These are phyloP conservation scores for Pythium apleroticum DNA, from an alignment of 352 stramenopile genomes.

Conservation along the genomic window DNA sequence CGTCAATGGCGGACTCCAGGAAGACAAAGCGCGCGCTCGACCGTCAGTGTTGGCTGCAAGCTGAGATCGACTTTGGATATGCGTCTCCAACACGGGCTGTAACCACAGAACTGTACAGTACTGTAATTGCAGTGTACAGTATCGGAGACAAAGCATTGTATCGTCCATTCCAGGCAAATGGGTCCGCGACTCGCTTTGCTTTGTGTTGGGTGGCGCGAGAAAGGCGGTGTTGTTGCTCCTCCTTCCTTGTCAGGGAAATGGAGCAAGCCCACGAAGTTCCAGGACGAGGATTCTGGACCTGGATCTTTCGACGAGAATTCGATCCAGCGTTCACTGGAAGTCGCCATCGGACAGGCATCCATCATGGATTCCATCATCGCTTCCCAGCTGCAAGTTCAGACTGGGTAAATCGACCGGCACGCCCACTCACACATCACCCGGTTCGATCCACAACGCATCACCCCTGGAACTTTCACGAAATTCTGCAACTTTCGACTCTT, in stretches of 20 bases:
- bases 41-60: too few species aligned
- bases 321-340: background rate
- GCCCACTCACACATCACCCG: background rate
- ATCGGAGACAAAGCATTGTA: too few species aligned
- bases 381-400: slow-evolving; percentile 7
- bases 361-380: background rate
- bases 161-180: background rate
- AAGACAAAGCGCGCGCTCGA: too few species aligned
- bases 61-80: too few species aligned
- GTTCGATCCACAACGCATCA: slow-evolving; percentile 3
- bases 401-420: background rate
- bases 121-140: too few species aligned
- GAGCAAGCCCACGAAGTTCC: background rate
- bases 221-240: background rate
- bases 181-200: background rate
- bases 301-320: background rate
- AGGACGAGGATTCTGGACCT: background rate
- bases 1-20: too few species aligned
- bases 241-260: background rate
- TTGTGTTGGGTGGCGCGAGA: background rate
- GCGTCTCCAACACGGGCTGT: background rate
- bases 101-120: slow-evolving; percentile 2
- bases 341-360: background rate
- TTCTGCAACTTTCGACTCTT: background rate
- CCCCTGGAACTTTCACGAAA: background rate